A percentile compares a stretch with the other conserved stretches of the same genome.
Conservation (phyloP, 768 basidiomycete species). For the Xerocomus brunneocitrinus region DNA sequence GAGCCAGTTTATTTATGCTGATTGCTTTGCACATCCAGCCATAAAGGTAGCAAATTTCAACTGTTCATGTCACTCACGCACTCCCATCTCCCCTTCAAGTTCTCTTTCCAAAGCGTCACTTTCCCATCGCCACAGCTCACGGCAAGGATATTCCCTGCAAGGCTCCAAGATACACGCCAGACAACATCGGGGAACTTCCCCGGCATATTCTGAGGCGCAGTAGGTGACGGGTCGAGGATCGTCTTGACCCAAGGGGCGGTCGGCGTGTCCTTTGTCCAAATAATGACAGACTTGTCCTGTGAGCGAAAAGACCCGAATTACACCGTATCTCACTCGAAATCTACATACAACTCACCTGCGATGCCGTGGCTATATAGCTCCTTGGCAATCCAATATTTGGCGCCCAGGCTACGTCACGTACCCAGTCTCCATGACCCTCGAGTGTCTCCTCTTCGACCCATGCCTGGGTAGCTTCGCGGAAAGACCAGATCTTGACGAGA, state of each 20-base stretch:
- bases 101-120: conserved; percentile 98
- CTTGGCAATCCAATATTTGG: conserved; percentile 94
- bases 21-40: no score
- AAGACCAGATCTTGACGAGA: conserved; percentile 91
- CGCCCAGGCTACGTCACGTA: conserved; percentile 98
- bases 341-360: conserved; percentile 51
- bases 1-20: no score
- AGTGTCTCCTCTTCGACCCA: conserved; percentile 91
- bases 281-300: conserved; percentile 79
- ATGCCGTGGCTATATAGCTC: conserved; percentile 93
- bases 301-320: not conserved
- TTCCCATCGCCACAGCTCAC: conserved; percentile 98
- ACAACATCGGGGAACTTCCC: conserved; percentile 96
- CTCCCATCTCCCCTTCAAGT: conserved; percentile 91
- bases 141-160: conserved; percentile 92
- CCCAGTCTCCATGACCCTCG: conserved; percentile 95
- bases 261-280: conserved; percentile 86
- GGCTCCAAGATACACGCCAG: conserved; percentile 98
- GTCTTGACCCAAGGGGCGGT: conserved; percentile 76
- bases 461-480: conserved; percentile 78
- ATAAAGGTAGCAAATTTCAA: conserved; percentile 30
- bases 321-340: not conserved
- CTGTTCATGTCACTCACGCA: conserved; percentile 94
- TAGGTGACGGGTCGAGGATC: conserved; percentile 65
- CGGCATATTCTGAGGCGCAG: conserved; percentile 40